Conservation (phyloP, 805 yeast species). For the Torulaspora maleeae region DNA sequence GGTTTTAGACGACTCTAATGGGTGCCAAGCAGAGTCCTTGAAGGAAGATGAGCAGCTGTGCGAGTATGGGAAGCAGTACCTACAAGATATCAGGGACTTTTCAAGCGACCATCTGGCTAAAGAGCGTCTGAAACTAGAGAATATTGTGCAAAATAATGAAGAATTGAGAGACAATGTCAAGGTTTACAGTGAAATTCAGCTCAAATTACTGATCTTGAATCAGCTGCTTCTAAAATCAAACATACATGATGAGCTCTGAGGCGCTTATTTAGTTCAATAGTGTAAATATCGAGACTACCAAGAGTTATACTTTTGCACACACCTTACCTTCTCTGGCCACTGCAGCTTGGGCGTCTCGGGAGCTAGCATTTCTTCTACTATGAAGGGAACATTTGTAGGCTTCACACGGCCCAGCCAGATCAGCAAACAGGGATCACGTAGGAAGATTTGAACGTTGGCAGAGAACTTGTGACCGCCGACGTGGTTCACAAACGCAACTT, state of each 20-base stretch:
- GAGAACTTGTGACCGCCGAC: slow-evolving; percentile 96
- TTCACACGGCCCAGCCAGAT: slow-evolving; percentile 85
- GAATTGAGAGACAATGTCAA: slow-evolving; percentile 27
- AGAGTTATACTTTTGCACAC: slow-evolving; percentile 43
- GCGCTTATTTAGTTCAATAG: not conserved
- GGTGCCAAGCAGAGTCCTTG: slow-evolving; percentile 8
- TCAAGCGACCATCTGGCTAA: slow-evolving; percentile 37
- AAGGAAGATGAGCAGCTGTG: slow-evolving; percentile 11
- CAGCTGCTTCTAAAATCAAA: not conserved
- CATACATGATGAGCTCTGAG: slow-evolving; percentile 11
- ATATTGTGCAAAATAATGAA: slow-evolving; percentile 19
- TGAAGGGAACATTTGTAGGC: slow-evolving; percentile 69
- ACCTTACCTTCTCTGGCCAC: slow-evolving; percentile 57
- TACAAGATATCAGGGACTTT: slow-evolving; percentile 10
- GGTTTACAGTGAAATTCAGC: slow-evolving; percentile 28
- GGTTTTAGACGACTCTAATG: slow-evolving; percentile 36
- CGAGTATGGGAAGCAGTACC: slow-evolving; percentile 17
- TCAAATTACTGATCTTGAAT: slow-evolving; percentile 18
- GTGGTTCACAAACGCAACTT: slow-evolving; percentile 70
- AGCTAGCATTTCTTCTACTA: slow-evolving; percentile 68
- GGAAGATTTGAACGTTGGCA: slow-evolving; percentile 79
- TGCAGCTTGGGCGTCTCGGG: slow-evolving; percentile 68
- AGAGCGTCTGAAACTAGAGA: slow-evolving; percentile 32
- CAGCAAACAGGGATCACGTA: slow-evolving; percentile 45
- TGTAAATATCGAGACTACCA: slow-evolving; percentile 20